Conservation (phyloP, 441 rosid genomes). For the Populus hybrid region DNA sequence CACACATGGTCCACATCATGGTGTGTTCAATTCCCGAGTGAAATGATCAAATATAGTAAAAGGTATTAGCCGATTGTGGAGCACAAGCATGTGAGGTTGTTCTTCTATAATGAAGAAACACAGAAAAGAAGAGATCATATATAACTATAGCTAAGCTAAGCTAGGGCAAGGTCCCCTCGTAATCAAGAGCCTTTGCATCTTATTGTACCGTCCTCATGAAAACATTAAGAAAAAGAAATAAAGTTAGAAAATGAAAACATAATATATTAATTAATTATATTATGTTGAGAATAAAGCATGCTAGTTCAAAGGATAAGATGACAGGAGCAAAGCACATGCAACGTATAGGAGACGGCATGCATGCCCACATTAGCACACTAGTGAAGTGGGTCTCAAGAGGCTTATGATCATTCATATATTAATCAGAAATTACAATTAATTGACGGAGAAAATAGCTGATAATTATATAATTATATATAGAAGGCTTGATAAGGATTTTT, state of each 20-base stretch:
- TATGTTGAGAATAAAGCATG: too few species aligned
- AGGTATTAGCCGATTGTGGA: not conserved
- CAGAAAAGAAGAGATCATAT: too few species aligned
- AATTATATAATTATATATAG: too few species aligned
- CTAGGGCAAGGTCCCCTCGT: not conserved
- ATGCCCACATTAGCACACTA: not conserved
- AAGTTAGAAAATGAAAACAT: too few species aligned
- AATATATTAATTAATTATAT: too few species aligned
- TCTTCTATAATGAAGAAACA: too few species aligned
- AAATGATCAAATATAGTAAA: not conserved
- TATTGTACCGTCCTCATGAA: too few species aligned
- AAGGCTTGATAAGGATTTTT: not conserved
- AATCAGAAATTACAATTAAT: too few species aligned
- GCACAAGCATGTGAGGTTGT: not conserved
- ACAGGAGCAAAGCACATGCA: not conserved
- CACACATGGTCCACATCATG: not conserved
- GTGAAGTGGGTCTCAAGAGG: not conserved
- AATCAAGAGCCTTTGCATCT: not conserved
- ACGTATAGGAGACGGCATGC: not conserved
- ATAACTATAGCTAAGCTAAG: too few species aligned
- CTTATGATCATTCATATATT: too few species aligned
- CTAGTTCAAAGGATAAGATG: not conserved
- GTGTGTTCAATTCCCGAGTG: not conserved
- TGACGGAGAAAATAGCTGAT: too few species aligned
- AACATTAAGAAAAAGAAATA: too few species aligned